Conservation (phyloP, 2,329 filamentous ascomycete species). For the Monosporascus sp. region DNA sequence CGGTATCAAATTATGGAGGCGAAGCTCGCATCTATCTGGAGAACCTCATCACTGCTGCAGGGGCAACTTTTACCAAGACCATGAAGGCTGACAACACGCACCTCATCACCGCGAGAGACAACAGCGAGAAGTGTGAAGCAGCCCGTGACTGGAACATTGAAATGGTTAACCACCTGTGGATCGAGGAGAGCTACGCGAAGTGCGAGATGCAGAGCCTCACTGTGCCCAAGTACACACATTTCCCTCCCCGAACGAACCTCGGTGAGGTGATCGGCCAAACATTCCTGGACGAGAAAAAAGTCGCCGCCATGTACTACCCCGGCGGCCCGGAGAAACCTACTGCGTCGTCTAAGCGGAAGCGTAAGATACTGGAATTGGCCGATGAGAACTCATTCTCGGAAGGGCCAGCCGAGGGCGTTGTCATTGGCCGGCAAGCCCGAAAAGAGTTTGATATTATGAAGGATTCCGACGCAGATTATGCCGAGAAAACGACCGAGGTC, state of each 20-base stretch:
- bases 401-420: conserved; percentile 42
- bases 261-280: conserved; percentile 91
- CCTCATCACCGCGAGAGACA: conserved; percentile 82
- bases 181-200: conserved; percentile 94
- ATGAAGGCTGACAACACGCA: conserved; percentile 96
- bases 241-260: conserved; percentile 83
- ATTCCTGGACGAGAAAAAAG: conserved; percentile 59
- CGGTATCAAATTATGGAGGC: conserved; percentile 92
- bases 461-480: conserved; percentile 34
- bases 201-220: conserved; percentile 71
- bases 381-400: conserved; percentile 45
- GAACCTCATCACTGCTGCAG: conserved; percentile 78
- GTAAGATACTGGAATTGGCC: conserved; percentile 44
- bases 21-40: conserved; percentile 91
- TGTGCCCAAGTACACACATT: conserved; percentile 74
- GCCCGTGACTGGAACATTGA: conserved; percentile 88
- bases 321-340: conserved; percentile 49
- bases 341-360: conserved; percentile 40
- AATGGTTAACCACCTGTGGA: conserved; percentile 91
- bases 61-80: conserved; percentile 87
- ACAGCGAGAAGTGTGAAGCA: conserved; percentile 89
- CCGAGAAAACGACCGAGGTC: conserved; percentile 25
- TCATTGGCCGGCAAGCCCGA: conserved; percentile 35
- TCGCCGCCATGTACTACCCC: conserved; percentile 64
- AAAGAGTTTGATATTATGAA: conserved; percentile 40